Base-by-base conservation (phyloP, 1,139 yeast genomes). In the Casaregolazyma lundiana region DNA sequence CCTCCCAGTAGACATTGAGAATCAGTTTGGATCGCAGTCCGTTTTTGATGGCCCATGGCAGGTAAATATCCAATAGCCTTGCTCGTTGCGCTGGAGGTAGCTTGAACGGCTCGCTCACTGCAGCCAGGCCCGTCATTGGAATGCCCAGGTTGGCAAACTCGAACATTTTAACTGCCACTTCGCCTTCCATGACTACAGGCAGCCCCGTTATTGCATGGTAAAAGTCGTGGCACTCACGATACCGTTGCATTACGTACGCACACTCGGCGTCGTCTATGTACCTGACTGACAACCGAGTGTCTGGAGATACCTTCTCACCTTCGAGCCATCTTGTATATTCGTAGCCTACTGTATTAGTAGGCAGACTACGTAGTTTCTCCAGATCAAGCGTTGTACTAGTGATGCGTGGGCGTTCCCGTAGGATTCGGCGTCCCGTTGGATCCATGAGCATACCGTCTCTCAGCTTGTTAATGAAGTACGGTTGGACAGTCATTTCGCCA, bases 211-310 rank as follows among this genome's bases (percentile, higher is more conserved):
- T 74, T 1, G 97, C 88, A 64, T 92, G 99, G 62, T 89, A 92
- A 60, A 92, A 92, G 64, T 92, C 99, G 59, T 92, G 99, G 62
- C 97, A 90, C 62, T 92, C 97, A 45, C 99, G 77, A 65, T 92
- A 92, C 54, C 98, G 70, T 63, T 89, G 95, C 72, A 81, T 88
- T 15, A 92, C 84, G 60, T 84, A 92, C 0, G 97, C 97, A 58
- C 89, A 77, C 60, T 88, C 95, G 37, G 87, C 94, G 61, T 92
- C 89, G 54, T 87, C 94, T 36, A 92, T 87, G 64, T 78, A 92
- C 50, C 80, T 77, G 4, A 92, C 97, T 0, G 88, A 83, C 2
- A 84, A 90, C 56, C 99, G 72, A 0, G 96, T 89, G 63, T 94
- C 98, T 1, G 97, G 97, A 8, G 94, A 82, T 0, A 88, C 96